These are phyloP conservation scores for Pseudocercospora vitis DNA, from an alignment of 2,329 filamentous ascomycete species.

Conservation along the genomic window DNA sequence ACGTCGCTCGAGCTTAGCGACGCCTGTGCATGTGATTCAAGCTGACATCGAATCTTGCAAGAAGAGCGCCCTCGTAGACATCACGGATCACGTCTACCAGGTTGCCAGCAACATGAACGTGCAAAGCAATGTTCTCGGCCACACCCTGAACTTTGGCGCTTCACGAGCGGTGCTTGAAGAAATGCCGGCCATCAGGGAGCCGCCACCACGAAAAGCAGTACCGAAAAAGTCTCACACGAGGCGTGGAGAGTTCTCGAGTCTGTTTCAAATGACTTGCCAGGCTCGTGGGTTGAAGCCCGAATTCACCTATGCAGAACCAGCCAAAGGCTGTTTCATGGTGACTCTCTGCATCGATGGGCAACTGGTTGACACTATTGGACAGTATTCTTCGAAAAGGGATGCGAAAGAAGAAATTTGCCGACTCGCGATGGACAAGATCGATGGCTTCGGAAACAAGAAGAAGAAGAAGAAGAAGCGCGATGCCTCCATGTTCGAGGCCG, in stretches of 20 bases:
- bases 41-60: background rate
- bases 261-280: constrained; percentile 24
- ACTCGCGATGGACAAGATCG: constrained; percentile 35
- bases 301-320: constrained; percentile 19
- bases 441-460: constrained; percentile 32
- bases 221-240: constrained; percentile 14
- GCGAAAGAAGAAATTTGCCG: constrained; percentile 45
- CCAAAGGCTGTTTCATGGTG: constrained; percentile 20
- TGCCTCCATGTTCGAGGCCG: constrained; percentile 3
- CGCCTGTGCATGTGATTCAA: background rate
- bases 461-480: constrained; percentile 31
- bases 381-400: constrained; percentile 44
- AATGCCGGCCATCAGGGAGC: constrained; percentile 27
- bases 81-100: background rate
- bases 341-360: constrained; percentile 18
- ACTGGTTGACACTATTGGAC: constrained; percentile 26
- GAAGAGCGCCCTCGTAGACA: background rate
- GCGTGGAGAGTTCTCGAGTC: constrained; percentile 12
- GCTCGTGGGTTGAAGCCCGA: constrained; percentile 20
- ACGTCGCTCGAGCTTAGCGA: background rate
- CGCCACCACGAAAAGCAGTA: constrained; percentile 15
- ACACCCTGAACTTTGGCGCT: constrained; percentile 9
- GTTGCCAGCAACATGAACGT: constrained; percentile 1
- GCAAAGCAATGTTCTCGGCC: constrained; percentile 8
- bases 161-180: constrained; percentile 18